phyloP scores from a whole-genome alignment of 805 yeast species.

The Cyberlindnera xylosilytica region DNA sequence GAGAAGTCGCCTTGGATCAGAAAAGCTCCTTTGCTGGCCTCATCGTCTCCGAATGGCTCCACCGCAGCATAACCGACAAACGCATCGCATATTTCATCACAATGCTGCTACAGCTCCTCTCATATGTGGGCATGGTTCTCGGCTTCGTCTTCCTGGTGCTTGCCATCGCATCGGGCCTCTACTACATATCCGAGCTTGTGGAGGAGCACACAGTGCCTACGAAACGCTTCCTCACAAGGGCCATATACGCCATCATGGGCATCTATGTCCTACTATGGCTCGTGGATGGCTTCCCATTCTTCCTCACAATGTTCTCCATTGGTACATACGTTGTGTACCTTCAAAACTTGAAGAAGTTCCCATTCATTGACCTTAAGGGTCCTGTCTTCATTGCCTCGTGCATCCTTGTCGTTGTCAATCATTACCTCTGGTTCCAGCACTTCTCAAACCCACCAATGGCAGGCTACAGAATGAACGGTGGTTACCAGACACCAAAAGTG shows the following conservation, averaged over 20 bases:
- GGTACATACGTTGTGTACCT: conserved; percentile 68
- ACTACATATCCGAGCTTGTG: conserved; percentile 85
- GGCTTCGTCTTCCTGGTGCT: conserved; percentile 63
- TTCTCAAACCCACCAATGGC: conserved; percentile 75
- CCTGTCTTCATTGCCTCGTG: conserved; percentile 72
- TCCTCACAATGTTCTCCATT: conserved; percentile 63
- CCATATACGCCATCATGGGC: conserved; percentile 60
- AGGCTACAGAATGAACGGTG: conserved; percentile 53
- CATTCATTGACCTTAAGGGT: conserved; percentile 72
- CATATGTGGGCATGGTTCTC: conserved; percentile 54
- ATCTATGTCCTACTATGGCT: conserved; percentile 55
- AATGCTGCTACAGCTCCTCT: conserved; percentile 59
- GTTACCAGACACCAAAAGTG: conserved; percentile 59
- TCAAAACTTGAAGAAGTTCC: conserved; percentile 78
- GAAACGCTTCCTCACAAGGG: conserved; percentile 57
- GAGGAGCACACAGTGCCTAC: conserved; percentile 92
- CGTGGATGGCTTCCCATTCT: conserved; percentile 78
- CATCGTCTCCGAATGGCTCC: too few species aligned
- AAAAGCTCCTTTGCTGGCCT: too few species aligned
- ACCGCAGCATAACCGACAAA: too few species aligned
- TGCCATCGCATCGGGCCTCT: conserved; percentile 85
- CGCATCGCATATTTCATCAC: neutral
- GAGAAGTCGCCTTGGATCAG: too few species aligned
- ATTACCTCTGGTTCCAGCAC: conserved; percentile 84
- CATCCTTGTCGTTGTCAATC: conserved; percentile 71